Base-by-base conservation (phyloP, 169 alveolate genomes). In the Ichthyophthirius multifiliis region DNA sequence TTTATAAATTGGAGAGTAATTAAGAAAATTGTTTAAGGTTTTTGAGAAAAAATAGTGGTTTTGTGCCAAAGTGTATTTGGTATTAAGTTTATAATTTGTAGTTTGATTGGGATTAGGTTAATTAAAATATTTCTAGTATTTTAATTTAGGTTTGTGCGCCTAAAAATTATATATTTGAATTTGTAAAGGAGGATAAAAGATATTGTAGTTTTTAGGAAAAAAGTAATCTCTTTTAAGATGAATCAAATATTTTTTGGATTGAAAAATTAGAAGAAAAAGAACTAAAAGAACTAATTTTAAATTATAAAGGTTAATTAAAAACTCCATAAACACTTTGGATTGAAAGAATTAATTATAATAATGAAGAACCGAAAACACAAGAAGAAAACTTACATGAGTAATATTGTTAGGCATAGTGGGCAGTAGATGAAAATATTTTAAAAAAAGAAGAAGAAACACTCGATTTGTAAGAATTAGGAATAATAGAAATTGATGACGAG, bases 391-490 rank as follows among this genome's bases (percentile, higher is more conserved):
- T n/a, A n/a, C n/a, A n/a, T n/a, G n/a, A n/a, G n/a, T n/a, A n/a
- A n/a, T n/a, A n/a, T n/a, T n/a, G n/a, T n/a, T n/a, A n/a, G n/a
- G n/a, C n/a, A n/a, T n/a, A n/a, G n/a, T n/a, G n/a, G n/a, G n/a
- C n/a, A n/a, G n/a, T 39, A 39, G 62, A 37, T 37, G 39, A 34
- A 20, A 41, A 34, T 64, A 41, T 43, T 6, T 64, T 31, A 64
- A 31, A 64, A 6, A 64, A 64, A 12, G 86, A 81, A 35, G 86
- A 81, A 10, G 86, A 81, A 12, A 65, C 63, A 9, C 20, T 81
- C 0, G 86, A 81, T 73, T 71, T 81, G 6, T 81, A 81, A 31
- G 86, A 81, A n/a, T 48, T 81, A 16, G 86, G 86, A 5, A 81
- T 81, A 6, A 81, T 81, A 13, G 86, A 81, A 15, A 67, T 81